Base-by-base conservation (phyloP, 805 yeast genomes). In the Saturnispora hagleri region DNA sequence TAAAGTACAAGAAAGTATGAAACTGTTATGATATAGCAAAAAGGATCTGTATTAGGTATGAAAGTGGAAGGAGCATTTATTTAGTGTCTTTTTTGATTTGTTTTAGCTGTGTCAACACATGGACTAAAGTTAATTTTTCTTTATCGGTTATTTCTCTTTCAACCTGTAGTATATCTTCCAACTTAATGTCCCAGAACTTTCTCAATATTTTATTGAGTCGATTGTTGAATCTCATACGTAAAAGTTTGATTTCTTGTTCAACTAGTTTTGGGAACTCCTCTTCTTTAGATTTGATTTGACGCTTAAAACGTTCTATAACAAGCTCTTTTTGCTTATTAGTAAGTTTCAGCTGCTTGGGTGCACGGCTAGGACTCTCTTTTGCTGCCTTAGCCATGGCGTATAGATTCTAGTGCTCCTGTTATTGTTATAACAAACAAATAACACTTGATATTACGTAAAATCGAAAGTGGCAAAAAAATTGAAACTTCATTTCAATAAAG, bases 181-280 rank as follows among this genome's bases (percentile, higher is more conserved):
- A 60, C 56, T 70, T 73, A 13, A 75, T 73, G 52, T 75, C 72
- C 74, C 81, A 75, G 28, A 78, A 65, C 22, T 74, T 73, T 40
- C 77, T 71, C 46, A 75, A 70, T 8, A 78, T 77, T 43, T 69
- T 69, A 55, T 74, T 76, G 27, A 75, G 59, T 51, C 80, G 62
- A 43, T 76, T 62, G 31, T 63, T 58, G 9, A 77, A 68, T 51
- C 71, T 72, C 20, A 62, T 58, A 5, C 36, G 31, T 3, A 57
- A 31, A 15, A 48, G 7, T 47, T 72, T 73, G 20, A 67, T 49
- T 22, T 67, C 68, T 4, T 46, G 51, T 12, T 65, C 55, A 12
- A 55, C 51, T 10, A 47, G 27, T 18, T 26, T 5, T 24, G 45
- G 49, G 46, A 64, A 58, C n/a, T 54, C 56, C 2, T 33, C 26